Conservation (phyloP, 495 filamentous ascomycete genomes). For the Penicillium daleae region DNA sequence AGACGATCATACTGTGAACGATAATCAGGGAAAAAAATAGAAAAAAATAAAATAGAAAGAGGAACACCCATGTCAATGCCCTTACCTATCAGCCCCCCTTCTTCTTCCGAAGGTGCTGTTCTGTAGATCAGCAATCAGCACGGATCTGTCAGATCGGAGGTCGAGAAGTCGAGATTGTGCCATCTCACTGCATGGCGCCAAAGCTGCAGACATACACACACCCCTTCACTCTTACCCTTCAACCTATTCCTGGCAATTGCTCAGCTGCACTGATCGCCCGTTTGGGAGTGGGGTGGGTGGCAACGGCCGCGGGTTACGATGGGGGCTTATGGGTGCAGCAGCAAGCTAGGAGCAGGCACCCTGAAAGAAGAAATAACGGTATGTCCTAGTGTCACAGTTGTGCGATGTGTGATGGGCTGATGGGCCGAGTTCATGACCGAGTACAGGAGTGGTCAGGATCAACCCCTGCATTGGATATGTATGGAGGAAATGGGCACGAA, state of each 20-base stretch:
- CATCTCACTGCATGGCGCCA: conserved; percentile 29
- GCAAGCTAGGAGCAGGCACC: conserved; percentile 8
- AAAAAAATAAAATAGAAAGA: not conserved
- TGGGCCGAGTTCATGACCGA: not conserved
- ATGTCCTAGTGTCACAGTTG: conserved; percentile 25
- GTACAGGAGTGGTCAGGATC: conserved; percentile 20
- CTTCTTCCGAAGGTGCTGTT: not conserved
- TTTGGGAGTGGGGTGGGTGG: conserved; percentile 10
- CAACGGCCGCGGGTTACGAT: not conserved
- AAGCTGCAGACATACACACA: conserved; percentile 15
- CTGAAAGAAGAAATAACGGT: not conserved
- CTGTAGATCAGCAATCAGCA: not conserved
- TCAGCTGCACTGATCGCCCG: conserved; percentile 27
- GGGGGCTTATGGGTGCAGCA: not conserved
- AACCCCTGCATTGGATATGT: conserved; percentile 25
- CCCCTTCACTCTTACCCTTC: conserved; percentile 14
- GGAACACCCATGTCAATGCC: not conserved
- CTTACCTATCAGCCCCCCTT: not conserved
- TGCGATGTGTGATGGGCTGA: conserved; percentile 6
- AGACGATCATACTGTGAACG: not conserved
- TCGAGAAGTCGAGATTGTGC: conserved; percentile 14
- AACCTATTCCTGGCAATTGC: conserved; percentile 1
- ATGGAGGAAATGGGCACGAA: not conserved
- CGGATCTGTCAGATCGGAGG: conserved; percentile 5
- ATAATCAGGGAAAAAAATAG: not conserved